phyloP scores from a whole-genome alignment of 345 rosid species.

The Erucastrum elatum region DNA sequence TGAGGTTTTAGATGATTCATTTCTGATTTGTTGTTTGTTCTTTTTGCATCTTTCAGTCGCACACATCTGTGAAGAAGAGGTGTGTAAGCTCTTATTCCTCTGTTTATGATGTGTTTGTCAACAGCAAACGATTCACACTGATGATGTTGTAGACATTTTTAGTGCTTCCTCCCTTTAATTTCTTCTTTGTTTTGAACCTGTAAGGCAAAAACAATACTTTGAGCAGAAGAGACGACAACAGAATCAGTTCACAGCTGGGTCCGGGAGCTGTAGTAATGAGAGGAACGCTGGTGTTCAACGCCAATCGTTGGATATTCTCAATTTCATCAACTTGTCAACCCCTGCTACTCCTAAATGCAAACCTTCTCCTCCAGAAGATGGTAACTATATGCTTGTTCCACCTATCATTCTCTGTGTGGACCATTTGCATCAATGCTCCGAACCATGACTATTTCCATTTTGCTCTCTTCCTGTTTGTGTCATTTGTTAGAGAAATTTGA shows the following conservation, averaged over 20 bases:
- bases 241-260: slow-evolving; percentile 44
- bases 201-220: slow-evolving; percentile 85
- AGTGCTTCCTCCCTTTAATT: not conserved
- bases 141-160: not conserved
- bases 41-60: slow-evolving; percentile 28
- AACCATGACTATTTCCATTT: slow-evolving; percentile 12
- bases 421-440: not conserved
- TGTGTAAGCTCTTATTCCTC: not conserved
- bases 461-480: not conserved
- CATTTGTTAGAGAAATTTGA: slow-evolving; percentile 22
- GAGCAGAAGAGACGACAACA: slow-evolving; percentile 75
- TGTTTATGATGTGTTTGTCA: not conserved
- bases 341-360: slow-evolving; percentile 41
- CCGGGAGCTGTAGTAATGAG: slow-evolving; percentile 44
- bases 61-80: slow-evolving; percentile 40
- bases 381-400: slow-evolving; percentile 35
- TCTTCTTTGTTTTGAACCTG: slow-evolving; percentile 12
- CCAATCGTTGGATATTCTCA: slow-evolving; percentile 76
- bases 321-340: slow-evolving; percentile 52
- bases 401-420: not conserved
- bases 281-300: slow-evolving; percentile 23
- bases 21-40: slow-evolving; percentile 11
- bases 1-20: not conserved
- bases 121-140: slow-evolving; percentile 1
- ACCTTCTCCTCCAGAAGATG: slow-evolving; percentile 36